Evolutionary conservation across 306 rosid genomes (phyloP), one percentile per base, ranked within the genome.

Genomic region (Lathyrus aphaca): DNA sequence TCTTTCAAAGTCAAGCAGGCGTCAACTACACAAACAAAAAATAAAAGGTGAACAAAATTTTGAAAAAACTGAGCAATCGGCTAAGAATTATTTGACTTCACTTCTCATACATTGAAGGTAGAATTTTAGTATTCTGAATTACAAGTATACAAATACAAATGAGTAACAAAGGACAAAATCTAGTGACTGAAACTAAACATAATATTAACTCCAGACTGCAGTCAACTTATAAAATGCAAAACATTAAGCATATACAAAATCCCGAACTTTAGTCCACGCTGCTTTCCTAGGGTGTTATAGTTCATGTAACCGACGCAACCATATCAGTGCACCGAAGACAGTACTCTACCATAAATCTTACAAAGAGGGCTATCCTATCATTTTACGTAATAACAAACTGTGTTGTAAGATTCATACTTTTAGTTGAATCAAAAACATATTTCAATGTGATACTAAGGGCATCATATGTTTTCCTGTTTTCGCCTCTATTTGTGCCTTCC

Each of bases 231-330:
- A 53, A 23, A 51, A 53, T 9, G 61, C 19, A 51, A 17, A 8
- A 64, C 74, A 74, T 15, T n/a, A n/a, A 32, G 76, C n/a, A 54
- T 17, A 69, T 48, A 58, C 49, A 44, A 71, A 75, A 76, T n/a
- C 61, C 56, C 8, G 51, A 66, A 54, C 60, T 66, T 72, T 38
- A 63, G 45, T 50, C 40, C 48, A 27, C 30, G 19, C 23, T 5
- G 6, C 54, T 15, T 48, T 48, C 46, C 54, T 48, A 16, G 23
- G 54, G 1, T 48, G 54, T 48, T 53, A 21, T 53, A 9, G 25
- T 53, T 21, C 30, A 19, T 14, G 0, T 10, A 38, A 48, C 45
- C 17, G 8, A 61, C 49, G 11, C 10, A 21, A 38, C 48, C 67
- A 23, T 62, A 62, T 29, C 6, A 10, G 17, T 38, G 48, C 29